These are phyloP conservation scores for Parafenestella ontariensis DNA, from an alignment of 2,329 filamentous ascomycete genomes.

Conservation along the genomic window DNA sequence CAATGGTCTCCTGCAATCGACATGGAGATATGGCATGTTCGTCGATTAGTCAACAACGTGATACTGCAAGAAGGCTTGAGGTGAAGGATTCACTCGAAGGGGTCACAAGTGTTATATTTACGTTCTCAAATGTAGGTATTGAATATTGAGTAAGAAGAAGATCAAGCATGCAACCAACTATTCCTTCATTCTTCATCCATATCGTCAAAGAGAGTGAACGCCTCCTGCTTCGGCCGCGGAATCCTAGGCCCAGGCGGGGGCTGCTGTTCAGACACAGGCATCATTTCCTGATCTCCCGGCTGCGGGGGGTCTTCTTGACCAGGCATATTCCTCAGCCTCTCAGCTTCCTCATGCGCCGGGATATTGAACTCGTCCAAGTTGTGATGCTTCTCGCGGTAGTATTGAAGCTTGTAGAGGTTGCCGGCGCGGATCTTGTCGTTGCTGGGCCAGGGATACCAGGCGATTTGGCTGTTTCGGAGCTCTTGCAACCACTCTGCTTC, in stretches of 20 bases:
- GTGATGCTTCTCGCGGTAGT: slow-evolving; percentile 29
- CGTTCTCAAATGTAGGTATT: too few species aligned
- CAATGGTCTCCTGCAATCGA: too few species aligned
- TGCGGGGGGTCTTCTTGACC: not conserved
- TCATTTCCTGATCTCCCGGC: not conserved
- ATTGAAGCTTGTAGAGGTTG: slow-evolving; percentile 58
- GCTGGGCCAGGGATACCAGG: slow-evolving; percentile 78
- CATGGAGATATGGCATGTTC: not conserved
- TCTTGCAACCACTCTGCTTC: slow-evolving; percentile 45
- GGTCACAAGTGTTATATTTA: too few species aligned
- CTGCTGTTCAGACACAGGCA: not conserved
- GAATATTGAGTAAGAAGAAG: too few species aligned
- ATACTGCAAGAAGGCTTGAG: too few species aligned
- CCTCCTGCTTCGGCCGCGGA: not conserved
- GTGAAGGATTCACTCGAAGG: too few species aligned
- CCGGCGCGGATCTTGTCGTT: slow-evolving; percentile 74
- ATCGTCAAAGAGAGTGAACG: not conserved
- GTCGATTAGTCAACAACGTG: not conserved
- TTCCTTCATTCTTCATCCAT: not conserved
- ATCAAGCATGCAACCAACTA: too few species aligned
- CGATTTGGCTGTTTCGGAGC: slow-evolving; percentile 33
- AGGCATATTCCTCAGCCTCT: slow-evolving; percentile 12
- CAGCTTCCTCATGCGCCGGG: slow-evolving; percentile 29
- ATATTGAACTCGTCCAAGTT: slow-evolving; percentile 31
- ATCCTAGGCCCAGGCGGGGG: not conserved